These are phyloP conservation scores for Conticribra guillardii DNA, from an alignment of 108 stramenopile species.

Conservation along the genomic window DNA sequence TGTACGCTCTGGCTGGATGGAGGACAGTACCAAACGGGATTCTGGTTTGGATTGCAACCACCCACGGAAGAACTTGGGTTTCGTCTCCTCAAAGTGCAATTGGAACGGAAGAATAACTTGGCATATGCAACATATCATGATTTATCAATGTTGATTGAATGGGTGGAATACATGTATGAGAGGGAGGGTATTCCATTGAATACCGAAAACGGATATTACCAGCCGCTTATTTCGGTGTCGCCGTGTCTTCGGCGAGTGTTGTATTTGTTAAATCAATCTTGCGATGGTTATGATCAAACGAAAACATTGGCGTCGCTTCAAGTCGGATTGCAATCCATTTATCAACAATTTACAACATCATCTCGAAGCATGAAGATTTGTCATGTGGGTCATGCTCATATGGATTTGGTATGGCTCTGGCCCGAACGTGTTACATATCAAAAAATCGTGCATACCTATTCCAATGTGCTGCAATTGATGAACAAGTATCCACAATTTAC, in stretches of 20 bases:
- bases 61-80: constrained; percentile 13
- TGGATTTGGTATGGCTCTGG: constrained; percentile 14
- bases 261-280: constrained; percentile 3
- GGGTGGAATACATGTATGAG: constrained; percentile 12
- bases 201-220: constrained; percentile 10
- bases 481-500: constrained; percentile 10
- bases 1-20: constrained; percentile 10
- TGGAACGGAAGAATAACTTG: constrained; percentile 5
- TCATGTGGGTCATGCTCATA: constrained; percentile 11
- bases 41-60: constrained; percentile 7
- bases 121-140: constrained; percentile 9
- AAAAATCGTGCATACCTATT: constrained; percentile 19
- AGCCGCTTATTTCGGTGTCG: neutral
- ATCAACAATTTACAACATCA: neutral
- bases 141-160: constrained; percentile 14
- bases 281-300: constrained; percentile 1
- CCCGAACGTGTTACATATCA: constrained; percentile 12
- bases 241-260: constrained; percentile 1
- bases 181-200: constrained; percentile 8
- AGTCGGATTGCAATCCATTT: neutral
- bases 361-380: neutral
- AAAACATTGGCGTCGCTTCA: neutral
- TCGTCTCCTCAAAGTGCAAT: constrained; percentile 8
- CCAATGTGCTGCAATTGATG: constrained; percentile 18
- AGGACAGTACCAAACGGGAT: constrained; percentile 13